Percentiles rank a stretch among this genome's conserved stretches.
Conservation (phyloP, 495 filamentous ascomycete genomes). For the Arthonia radiata region DNA sequence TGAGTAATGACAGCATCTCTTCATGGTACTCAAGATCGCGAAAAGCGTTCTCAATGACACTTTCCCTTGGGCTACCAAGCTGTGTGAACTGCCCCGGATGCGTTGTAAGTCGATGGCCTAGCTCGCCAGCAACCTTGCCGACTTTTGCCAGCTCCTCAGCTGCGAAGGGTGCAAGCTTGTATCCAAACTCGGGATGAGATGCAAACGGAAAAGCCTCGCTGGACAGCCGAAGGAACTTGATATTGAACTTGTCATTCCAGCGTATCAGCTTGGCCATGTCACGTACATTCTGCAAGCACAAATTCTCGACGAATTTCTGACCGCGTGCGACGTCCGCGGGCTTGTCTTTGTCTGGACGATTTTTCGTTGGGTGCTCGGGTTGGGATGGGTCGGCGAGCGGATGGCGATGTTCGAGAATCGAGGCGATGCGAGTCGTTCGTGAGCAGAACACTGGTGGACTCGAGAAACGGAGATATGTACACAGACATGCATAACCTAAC, state of each 20-base stretch:
- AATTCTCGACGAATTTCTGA: slow-evolving; percentile 42
- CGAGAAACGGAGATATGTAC: slow-evolving; percentile 72
- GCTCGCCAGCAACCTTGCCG: slow-evolving; percentile 50
- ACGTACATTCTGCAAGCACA: slow-evolving; percentile 60
- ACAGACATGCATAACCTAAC: slow-evolving; percentile 77
- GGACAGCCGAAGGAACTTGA: slow-evolving; percentile 78
- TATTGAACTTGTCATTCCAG: slow-evolving; percentile 85
- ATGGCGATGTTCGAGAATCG: slow-evolving; percentile 71
- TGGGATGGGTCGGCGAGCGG: slow-evolving; percentile 48
- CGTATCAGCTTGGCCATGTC: slow-evolving; percentile 67
- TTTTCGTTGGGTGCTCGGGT: slow-evolving; percentile 58
- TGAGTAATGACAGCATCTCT: slow-evolving; percentile 58
- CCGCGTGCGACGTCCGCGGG: slow-evolving; percentile 36
- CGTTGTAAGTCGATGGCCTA: slow-evolving; percentile 68
- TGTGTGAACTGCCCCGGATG: slow-evolving; percentile 92
- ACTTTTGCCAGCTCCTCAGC: slow-evolving; percentile 49
- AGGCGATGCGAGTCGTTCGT: slow-evolving; percentile 72
- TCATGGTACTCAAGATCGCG: slow-evolving; percentile 79
- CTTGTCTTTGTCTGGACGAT: slow-evolving; percentile 49
- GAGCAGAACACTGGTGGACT: slow-evolving; percentile 80
- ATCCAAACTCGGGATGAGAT: slow-evolving; percentile 66
- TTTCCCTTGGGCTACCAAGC: slow-evolving; percentile 48
- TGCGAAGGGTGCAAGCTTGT: slow-evolving; percentile 70
- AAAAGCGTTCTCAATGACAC: slow-evolving; percentile 49
- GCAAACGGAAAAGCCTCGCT: slow-evolving; percentile 97